phyloP scores from a whole-genome alignment of 306 rosid genomes.

The Adenanthera pavonina region DNA sequence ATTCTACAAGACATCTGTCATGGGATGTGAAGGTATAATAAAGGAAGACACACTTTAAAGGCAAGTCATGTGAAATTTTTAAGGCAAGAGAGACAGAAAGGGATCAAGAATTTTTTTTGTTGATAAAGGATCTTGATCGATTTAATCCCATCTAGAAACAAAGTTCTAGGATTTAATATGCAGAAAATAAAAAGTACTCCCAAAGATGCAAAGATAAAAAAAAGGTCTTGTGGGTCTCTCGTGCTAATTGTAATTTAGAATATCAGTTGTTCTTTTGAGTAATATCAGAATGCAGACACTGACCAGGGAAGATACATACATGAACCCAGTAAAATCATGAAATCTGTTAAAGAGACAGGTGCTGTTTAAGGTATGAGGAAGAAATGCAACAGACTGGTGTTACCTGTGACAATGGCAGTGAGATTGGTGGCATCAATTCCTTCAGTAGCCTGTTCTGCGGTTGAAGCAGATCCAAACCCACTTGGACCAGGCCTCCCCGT shows the following conservation, averaged over 20 bases:
- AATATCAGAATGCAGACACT: not conserved
- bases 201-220: too few species aligned
- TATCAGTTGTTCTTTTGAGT: not conserved
- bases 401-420: slow-evolving; percentile 87
- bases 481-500: slow-evolving; percentile 80
- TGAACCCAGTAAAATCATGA: not conserved
- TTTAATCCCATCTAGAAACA: not conserved
- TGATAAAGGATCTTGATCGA: not conserved
- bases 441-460: slow-evolving; percentile 75
- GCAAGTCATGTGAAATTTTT: not conserved
- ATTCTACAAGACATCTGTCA: not conserved
- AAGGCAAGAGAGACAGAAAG: not conserved
- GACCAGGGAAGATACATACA: not conserved
- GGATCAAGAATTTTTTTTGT: not conserved
- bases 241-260: not conserved
- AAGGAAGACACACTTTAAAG: not conserved
- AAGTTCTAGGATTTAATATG: not conserved
- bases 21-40: not conserved
- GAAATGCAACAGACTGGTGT: not conserved
- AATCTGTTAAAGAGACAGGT: not conserved
- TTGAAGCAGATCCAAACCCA: slow-evolving; percentile 92
- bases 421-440: slow-evolving; percentile 75
- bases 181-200: not conserved
- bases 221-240: not conserved
- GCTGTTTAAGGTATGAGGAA: not conserved